These are phyloP conservation scores for Paramecium bursaria DNA, from an alignment of 73 alveolate species.

Conservation along the genomic window DNA sequence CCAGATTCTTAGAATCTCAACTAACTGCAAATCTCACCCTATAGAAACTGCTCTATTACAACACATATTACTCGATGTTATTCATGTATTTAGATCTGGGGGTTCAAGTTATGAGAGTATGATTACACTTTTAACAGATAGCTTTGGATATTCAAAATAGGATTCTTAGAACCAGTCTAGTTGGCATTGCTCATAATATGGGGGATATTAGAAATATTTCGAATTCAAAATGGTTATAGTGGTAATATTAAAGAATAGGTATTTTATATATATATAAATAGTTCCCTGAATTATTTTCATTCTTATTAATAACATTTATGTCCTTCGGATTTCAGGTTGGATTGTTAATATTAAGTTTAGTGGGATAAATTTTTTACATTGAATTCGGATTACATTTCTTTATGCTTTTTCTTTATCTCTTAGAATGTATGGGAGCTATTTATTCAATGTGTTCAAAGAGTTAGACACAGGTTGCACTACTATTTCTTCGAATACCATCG, in stretches of 20 bases:
- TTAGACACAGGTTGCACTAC: conserved; percentile 24
- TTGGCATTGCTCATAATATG: conserved; percentile 12
- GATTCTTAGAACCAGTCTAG: conserved; percentile 4
- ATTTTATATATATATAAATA: background rate
- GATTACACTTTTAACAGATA: background rate
- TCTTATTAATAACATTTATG: conserved; percentile 24
- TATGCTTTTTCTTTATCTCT: background rate
- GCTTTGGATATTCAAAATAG: conserved; percentile 20
- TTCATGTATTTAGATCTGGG: conserved; percentile 36
- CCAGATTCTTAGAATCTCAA: conserved; percentile 50
- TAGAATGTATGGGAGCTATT: conserved; percentile 22
- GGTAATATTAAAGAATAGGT: conserved; percentile 60
- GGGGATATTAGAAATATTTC: conserved; percentile 50
- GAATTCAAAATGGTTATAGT: conserved; percentile 51
- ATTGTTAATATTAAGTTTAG: background rate
- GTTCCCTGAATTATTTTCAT: conserved; percentile 56
- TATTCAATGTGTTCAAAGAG: conserved; percentile 14
- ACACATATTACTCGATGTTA: conserved; percentile 21
- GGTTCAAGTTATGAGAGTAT: conserved; percentile 26
- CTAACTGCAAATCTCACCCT: conserved; percentile 23
- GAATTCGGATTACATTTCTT: conserved; percentile 34
- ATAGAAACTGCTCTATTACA: conserved; percentile 42
- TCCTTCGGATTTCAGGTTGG: background rate
- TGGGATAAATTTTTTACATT: conserved; percentile 19
- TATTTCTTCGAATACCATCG: conserved; percentile 27